Base-by-base conservation (phyloP, 495 filamentous ascomycete species). In the Talaromyces stipitatus region DNA sequence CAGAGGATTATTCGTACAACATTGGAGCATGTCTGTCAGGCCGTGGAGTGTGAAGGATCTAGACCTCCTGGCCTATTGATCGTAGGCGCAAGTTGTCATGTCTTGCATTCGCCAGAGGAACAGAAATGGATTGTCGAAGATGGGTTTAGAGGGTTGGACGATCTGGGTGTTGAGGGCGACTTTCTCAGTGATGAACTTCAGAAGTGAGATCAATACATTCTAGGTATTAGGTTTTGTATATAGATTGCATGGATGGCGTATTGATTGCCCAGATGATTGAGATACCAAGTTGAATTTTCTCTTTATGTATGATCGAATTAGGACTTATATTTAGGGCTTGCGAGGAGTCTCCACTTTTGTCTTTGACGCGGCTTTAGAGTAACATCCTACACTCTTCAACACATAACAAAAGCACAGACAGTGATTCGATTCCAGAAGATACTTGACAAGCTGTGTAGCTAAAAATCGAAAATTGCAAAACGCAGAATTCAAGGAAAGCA, bases 1-100 rank as follows among this genome's bases (percentile, higher is more conserved):
- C 95, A 97, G 76, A 77, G 94, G 22, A 90, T 97, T 29, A 90
- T 97, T 33, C 78, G 94, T 51, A 90, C 90, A 2, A 95, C 90
- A 4, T 65, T 98, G 32, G 81, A 85, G 59, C 78, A 86, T 64
- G 88, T 97, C 6, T 86, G 78, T 33, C 76, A 83, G 50, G 94
- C 94, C 1, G 85, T 98, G 57, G 92, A 97, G 69, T 87, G 89
- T 58, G 89, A 92, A 61, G 94, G 94, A 0, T 90, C 85, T 52
- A 78, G 95, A 33, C 94, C 94, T 30, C 94, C 95, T 0, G 94
- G 94, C 3, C 69, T 98, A 65, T 70, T 98, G 50, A 89, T 98
- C n/a, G 82, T 96, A 7, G 94, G 94, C 0, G 76, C 80, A 51
- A 87, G 89, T 11, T 98, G 95, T 63, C 86, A 88, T 63, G 88